Evolutionary conservation across 345 rosid species (phyloP), one percentile per base, ranked within the genome.

Genomic region (Syzygium aqueum): DNA sequence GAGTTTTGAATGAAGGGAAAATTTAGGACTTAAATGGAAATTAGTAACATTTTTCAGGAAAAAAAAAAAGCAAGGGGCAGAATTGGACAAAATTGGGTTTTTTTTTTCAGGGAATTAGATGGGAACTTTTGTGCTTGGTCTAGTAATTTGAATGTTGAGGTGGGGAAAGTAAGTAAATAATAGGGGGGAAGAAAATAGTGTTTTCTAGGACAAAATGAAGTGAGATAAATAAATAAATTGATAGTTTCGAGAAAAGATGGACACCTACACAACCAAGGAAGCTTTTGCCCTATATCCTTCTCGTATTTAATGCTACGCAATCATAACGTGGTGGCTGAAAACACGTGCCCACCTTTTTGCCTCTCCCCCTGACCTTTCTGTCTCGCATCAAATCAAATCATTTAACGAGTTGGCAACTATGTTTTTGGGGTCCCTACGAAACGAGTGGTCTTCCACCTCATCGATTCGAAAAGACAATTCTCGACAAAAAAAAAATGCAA

Each of bases 301-400:
- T 52, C 85, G 63, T 52, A 51, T 84, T 84, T 84, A 84, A 84
- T 84, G 85, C 85, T 28, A 33, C 63, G 61, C 85, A 84, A 84
- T 84, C 85, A 84, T 84, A 84, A 17, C 85, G 43, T 52, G 61
- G 85, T 84, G 85, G 85, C 85, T 51, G 40, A 52, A 27, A 51
- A 52, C 85, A 84, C 85, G 85, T 84, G 85, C 85, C 54, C 15
- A 6, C 80, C 80, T 73, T 73, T 73, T 73, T 2, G 43, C 11
- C 3, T 67, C 43, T 4, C 12, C 13, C 67, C 8, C 23, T 21
- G n/a, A 23, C 8, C 59, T 54, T 25, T 2, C 49, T 10, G 23
- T 73, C 49, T 73, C 80, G 14, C 23, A 73, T 73, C 80, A 73
- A 73, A 73, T 73, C 80, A 73, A 73, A 73, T 73, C 80, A 73